Evolutionary conservation across 352 stramenopile genomes (phyloP).

Genomic region (Pseudoperonospora humuli): DNA sequence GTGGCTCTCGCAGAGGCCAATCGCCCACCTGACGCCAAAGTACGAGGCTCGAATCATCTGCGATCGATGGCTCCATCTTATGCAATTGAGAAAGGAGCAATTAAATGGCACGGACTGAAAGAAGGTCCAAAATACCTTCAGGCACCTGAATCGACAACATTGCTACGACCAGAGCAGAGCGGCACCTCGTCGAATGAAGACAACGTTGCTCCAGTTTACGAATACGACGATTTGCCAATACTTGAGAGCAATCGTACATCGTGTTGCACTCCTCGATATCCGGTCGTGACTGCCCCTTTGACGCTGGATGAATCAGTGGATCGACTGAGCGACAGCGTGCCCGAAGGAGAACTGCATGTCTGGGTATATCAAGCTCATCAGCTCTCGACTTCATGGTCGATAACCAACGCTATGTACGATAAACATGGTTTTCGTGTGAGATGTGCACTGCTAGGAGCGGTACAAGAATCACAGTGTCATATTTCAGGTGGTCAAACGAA

Average conservation of each 20-base stretch:
- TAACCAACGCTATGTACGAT: slow-evolving; percentile 41
- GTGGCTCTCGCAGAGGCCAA: slow-evolving; percentile 12
- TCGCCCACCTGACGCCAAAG: slow-evolving; percentile 6
- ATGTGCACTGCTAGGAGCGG: slow-evolving; percentile 33
- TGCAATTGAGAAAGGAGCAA: slow-evolving; percentile 1
- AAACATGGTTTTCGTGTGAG: slow-evolving; percentile 36
- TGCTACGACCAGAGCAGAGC: slow-evolving; percentile 7
- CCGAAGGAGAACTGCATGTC: slow-evolving; percentile 33
- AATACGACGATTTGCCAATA: slow-evolving; percentile 26
- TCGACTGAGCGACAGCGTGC: slow-evolving; percentile 20
- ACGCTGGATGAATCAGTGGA: slow-evolving; percentile 9
- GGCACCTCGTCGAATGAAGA: slow-evolving; percentile 19
- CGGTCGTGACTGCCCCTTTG: slow-evolving; percentile 8
- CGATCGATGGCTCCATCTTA: not conserved
- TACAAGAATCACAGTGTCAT: slow-evolving; percentile 39
- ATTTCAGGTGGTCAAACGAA: slow-evolving; percentile 29
- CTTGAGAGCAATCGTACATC: slow-evolving; percentile 25
- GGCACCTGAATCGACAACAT: slow-evolving; percentile 11
- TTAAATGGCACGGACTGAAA: slow-evolving; percentile 3
- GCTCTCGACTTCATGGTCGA: slow-evolving; percentile 25
- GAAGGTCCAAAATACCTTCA: slow-evolving; percentile 13
- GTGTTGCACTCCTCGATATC: slow-evolving; percentile 4
- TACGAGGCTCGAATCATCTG: not conserved
- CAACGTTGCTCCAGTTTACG: not conserved
- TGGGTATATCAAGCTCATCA: slow-evolving; percentile 46